These are phyloP conservation scores for Debaryomyces sp. DNA, from an alignment of 1,139 yeast genomes.

Conservation along the genomic window DNA sequence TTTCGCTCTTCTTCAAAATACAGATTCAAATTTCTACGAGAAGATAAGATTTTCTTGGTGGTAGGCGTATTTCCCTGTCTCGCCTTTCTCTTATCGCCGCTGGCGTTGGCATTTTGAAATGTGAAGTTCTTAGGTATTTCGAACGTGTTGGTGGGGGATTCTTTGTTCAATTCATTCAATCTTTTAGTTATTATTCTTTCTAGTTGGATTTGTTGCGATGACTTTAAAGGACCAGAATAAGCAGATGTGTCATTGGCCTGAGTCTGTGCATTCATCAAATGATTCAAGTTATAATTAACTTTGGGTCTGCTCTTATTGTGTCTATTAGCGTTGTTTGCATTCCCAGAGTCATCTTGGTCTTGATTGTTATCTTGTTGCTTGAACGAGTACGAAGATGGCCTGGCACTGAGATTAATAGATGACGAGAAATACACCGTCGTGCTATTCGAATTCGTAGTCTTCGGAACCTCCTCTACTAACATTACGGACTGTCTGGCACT, in stretches of 20 bases:
- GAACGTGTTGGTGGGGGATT: slow-evolving; percentile 31
- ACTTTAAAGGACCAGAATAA: slow-evolving; percentile 40
- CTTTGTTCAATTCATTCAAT: slow-evolving; percentile 39
- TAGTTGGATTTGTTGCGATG: slow-evolving; percentile 46
- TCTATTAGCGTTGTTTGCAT: slow-evolving; percentile 25
- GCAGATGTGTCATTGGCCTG: slow-evolving; percentile 33
- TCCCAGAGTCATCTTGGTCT: slow-evolving; percentile 20
- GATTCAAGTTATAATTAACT: slow-evolving; percentile 49
- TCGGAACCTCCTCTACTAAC: slow-evolving; percentile 53
- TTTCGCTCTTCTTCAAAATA: slow-evolving; percentile 53
- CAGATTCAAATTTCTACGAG: slow-evolving; percentile 48
- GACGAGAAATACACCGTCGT: slow-evolving; percentile 49
- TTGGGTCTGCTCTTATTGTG: slow-evolving; percentile 37
- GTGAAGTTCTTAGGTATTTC: slow-evolving; percentile 48
- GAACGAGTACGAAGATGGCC: slow-evolving; percentile 26
- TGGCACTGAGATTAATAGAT: slow-evolving; percentile 46
- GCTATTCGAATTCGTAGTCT: slow-evolving; percentile 30
- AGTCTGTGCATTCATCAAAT: slow-evolving; percentile 48
- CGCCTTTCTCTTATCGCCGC: slow-evolving; percentile 26
- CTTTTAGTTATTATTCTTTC: slow-evolving; percentile 44
- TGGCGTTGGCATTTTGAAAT: slow-evolving; percentile 35
- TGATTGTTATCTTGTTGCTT: slow-evolving; percentile 18
- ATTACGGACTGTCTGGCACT: slow-evolving; percentile 17
- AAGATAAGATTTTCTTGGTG: slow-evolving; percentile 47
- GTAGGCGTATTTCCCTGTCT: slow-evolving; percentile 50